Conservation (phyloP, 768 basidiomycete genomes). For the Termitomyces sp. region DNA sequence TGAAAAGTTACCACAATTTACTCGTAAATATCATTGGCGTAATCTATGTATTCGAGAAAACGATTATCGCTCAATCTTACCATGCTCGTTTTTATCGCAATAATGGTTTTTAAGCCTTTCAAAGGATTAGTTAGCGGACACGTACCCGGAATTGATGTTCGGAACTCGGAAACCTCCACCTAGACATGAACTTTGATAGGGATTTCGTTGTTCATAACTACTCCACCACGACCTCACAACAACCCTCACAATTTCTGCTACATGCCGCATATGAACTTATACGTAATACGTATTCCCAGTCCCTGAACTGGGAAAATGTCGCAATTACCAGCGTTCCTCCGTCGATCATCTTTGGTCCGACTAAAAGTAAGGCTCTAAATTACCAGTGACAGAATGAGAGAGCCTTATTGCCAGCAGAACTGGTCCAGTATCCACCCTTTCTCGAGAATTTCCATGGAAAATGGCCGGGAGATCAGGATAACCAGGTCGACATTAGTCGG, state of each 20-base stretch:
- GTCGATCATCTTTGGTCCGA: background rate
- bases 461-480: background rate
- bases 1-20: background rate
- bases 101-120: no score
- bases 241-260: background rate
- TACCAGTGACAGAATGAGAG: no score
- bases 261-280: background rate
- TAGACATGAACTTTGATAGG: background rate
- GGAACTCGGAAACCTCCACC: background rate
- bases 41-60: background rate
- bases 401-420: background rate
- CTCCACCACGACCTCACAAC: background rate
- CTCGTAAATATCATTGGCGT: background rate
- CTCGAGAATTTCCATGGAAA: background rate
- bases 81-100: background rate
- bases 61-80: background rate
- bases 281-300: background rate
- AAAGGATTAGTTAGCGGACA: no score
- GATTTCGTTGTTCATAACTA: conserved; percentile 3
- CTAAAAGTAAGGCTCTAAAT: background rate
- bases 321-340: background rate
- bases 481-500: conserved; percentile 30
- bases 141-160: background rate
- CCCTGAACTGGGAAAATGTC: background rate
- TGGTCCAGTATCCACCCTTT: conserved; percentile 8